Percentiles rank a stretch among this genome's conserved stretches.
Conservation (phyloP, 257 asterid genomes). For the Nicotiana tabacum region DNA sequence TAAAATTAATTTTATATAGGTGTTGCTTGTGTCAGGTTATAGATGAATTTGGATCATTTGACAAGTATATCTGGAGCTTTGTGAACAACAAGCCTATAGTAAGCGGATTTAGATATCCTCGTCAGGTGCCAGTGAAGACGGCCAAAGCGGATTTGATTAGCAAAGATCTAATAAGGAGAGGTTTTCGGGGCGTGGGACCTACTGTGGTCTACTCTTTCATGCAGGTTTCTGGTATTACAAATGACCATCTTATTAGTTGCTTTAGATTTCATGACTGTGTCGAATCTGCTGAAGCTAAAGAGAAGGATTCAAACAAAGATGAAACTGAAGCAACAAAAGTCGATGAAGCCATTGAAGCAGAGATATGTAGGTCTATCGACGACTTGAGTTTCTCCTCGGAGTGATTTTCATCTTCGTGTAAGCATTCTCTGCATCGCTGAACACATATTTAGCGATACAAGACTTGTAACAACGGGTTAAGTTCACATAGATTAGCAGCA, state of each 20-base stretch:
- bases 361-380: conserved; percentile 18
- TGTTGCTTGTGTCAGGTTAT: conserved; percentile 50
- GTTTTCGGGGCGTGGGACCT: conserved; percentile 96
- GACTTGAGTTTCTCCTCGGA: conserved; percentile 31
- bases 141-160: conserved; percentile 91
- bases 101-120: conserved; percentile 69
- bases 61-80: conserved; percentile 85
- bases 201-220: conserved; percentile 90
- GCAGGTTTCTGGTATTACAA: conserved; percentile 89
- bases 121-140: conserved; percentile 87
- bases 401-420: conserved; percentile 1
- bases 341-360: conserved; percentile 7
- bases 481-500: not conserved
- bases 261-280: conserved; percentile 41
- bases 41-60: conserved; percentile 78
- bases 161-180: conserved; percentile 88
- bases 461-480: conserved; percentile 4
- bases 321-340: conserved; percentile 5
- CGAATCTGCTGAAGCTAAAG: conserved; percentile 19
- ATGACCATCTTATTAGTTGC: conserved; percentile 60
- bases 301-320: conserved; percentile 11
- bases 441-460: not conserved
- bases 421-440: no score
- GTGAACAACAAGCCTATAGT: conserved; percentile 79
- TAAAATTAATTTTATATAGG: conserved; percentile 5